phyloP scores from a whole-genome alignment of 495 filamentous ascomycete species.

The Aspergillus baeticus region DNA sequence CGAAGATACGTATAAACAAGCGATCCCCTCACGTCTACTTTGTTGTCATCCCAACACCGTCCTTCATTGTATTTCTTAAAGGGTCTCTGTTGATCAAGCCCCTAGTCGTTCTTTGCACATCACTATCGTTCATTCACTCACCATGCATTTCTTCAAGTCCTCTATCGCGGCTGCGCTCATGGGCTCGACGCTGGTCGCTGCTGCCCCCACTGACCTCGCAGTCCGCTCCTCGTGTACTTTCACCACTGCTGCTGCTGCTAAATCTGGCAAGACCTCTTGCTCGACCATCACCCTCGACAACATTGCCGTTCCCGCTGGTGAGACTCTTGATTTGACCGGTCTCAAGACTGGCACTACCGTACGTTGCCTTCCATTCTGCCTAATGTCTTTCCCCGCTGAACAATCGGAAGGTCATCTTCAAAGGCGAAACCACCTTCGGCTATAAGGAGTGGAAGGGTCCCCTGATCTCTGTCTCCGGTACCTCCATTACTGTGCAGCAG shows the following conservation, averaged over 20 bases:
- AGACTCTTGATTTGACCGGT: slow-evolving; percentile 50
- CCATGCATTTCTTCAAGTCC: slow-evolving; percentile 23
- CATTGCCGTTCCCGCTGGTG: slow-evolving; percentile 52
- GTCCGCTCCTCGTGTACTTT: slow-evolving; percentile 47
- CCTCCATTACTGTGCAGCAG: slow-evolving; percentile 42
- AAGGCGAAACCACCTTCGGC: slow-evolving; percentile 51
- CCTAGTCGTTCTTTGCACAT: slow-evolving; percentile 3
- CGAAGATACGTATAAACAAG: too few relatives aligned
- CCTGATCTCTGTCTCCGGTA: slow-evolving; percentile 46
- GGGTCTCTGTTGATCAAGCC: slow-evolving; percentile 21
- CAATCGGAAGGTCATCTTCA: slow-evolving; percentile 43
- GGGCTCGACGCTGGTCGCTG: slow-evolving; percentile 14
- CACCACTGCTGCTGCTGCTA: slow-evolving; percentile 41
- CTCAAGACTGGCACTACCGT: slow-evolving; percentile 45
- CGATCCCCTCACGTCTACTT: not conserved
- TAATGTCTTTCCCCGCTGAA: not conserved
- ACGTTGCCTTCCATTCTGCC: not conserved
- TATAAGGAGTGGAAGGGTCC: slow-evolving; percentile 56
- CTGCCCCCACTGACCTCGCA: slow-evolving; percentile 28
- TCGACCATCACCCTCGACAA: slow-evolving; percentile 48
- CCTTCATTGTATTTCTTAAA: not conserved
- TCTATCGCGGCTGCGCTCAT: slow-evolving; percentile 26
- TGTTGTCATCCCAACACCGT: not conserved
- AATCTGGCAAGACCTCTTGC: slow-evolving; percentile 46
- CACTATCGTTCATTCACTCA: slow-evolving; percentile 10